phyloP scores from a whole-genome alignment of 2,329 filamentous ascomycete genomes.

The Tolypocladium nubicola region DNA sequence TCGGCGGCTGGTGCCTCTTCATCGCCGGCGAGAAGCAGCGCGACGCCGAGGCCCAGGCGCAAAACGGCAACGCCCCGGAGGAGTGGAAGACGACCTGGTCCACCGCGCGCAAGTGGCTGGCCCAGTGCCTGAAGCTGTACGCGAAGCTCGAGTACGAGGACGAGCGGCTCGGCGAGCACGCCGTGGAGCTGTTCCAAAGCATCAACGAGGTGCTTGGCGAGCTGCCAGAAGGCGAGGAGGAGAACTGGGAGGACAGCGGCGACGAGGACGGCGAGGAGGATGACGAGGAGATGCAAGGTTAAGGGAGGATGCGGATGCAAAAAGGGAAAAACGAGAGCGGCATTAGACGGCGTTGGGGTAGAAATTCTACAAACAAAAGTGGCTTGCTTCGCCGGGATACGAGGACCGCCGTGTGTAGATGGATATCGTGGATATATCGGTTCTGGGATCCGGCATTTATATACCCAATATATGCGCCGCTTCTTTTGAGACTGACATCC shows the following conservation, averaged over 20 bases:
- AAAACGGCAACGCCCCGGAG: conserved; percentile 24
- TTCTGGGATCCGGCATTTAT: conserved; percentile 9
- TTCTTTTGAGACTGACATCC: not conserved
- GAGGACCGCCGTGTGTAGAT: not conserved
- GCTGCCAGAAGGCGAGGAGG: conserved; percentile 42
- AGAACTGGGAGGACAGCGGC: conserved; percentile 38
- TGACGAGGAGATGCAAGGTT: conserved; percentile 46
- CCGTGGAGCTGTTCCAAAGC: conserved; percentile 55
- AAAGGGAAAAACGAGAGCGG: not conserved
- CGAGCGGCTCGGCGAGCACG: conserved; percentile 64
- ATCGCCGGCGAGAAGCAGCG: conserved; percentile 61
- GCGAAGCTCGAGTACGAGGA: conserved; percentile 74
- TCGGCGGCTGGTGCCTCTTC: conserved; percentile 88
- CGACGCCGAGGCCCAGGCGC: conserved; percentile 23
- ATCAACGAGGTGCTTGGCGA: conserved; percentile 57
- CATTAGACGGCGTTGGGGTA: conserved; percentile 14
- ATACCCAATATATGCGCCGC: not conserved
- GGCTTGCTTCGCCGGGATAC: conserved; percentile 1
- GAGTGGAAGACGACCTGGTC: conserved; percentile 54
- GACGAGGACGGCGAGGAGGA: conserved; percentile 35
- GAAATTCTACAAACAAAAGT: conserved; percentile 1
- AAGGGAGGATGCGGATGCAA: not conserved
- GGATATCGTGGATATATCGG: not conserved
- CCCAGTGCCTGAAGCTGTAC: conserved; percentile 72
- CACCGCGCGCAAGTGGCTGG: conserved; percentile 73